Conservation (phyloP, 2,329 filamentous ascomycete species). For the Xylariales sp. region DNA sequence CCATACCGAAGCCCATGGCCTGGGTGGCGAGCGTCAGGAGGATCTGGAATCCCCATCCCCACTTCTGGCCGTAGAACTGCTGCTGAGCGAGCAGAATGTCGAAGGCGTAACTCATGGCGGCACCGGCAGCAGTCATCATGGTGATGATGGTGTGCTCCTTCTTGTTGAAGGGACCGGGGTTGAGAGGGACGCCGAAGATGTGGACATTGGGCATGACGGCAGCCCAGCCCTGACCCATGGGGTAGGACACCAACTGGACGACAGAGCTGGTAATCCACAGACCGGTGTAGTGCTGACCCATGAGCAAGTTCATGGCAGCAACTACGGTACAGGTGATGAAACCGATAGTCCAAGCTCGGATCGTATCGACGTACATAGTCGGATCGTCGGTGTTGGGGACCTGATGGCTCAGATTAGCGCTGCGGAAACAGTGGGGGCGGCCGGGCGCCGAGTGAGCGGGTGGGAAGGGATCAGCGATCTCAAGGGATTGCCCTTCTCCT, state of each 20-base stretch:
- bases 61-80: slow-evolving; percentile 46
- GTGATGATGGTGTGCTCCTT: slow-evolving; percentile 47
- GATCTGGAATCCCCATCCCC: slow-evolving; percentile 56
- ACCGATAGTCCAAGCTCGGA: slow-evolving; percentile 61
- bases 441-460: no score
- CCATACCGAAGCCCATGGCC: slow-evolving; percentile 60
- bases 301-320: slow-evolving; percentile 54
- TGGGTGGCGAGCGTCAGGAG: slow-evolving; percentile 57
- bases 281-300: slow-evolving; percentile 6
- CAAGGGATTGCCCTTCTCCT: no score
- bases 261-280: slow-evolving; percentile 3
- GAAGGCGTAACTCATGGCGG: slow-evolving; percentile 25
- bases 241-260: slow-evolving; percentile 3
- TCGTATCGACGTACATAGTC: slow-evolving; percentile 59
- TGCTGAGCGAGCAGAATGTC: slow-evolving; percentile 32
- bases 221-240: slow-evolving; percentile 27
- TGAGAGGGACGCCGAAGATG: slow-evolving; percentile 19
- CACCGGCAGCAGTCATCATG: slow-evolving; percentile 35
- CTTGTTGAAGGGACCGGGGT: slow-evolving; percentile 39
- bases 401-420: no score
- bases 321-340: slow-evolving; percentile 57
- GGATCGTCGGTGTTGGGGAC: slow-evolving; percentile 2
- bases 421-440: no score
- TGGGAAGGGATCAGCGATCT: no score
- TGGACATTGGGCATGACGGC: slow-evolving; percentile 22